Evolutionary conservation across 352 stramenopile species (phyloP).

Genomic region (Thalassiosira livingstoniorum): DNA sequence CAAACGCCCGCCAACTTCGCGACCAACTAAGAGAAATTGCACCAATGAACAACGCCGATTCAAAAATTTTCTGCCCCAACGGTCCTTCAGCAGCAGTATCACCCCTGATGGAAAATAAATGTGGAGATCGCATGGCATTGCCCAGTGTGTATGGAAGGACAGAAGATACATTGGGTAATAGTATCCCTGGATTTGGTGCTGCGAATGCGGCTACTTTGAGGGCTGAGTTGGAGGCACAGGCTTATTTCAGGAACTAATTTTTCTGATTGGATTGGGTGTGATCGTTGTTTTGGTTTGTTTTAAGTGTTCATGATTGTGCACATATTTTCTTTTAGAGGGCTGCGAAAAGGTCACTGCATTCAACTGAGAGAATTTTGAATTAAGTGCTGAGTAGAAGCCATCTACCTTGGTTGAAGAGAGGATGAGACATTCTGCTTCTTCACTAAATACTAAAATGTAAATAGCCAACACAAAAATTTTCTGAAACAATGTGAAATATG

Average conservation of each 20-base stretch:
- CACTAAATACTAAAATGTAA: too few relatives aligned
- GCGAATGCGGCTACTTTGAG: slow-evolving; percentile 31
- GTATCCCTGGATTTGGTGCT: slow-evolving; percentile 76
- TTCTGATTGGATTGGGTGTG: too few relatives aligned
- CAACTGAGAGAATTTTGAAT: too few relatives aligned
- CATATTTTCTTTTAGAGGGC: too few relatives aligned
- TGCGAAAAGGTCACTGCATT: too few relatives aligned
- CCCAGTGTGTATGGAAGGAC: slow-evolving; percentile 76
- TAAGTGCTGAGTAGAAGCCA: too few relatives aligned
- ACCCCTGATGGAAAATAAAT: slow-evolving; percentile 86
- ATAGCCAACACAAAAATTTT: too few relatives aligned
- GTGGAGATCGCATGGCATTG: slow-evolving; percentile 71
- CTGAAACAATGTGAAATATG: too few relatives aligned
- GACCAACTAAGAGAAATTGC: slow-evolving; percentile 77
- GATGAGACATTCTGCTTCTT: too few relatives aligned
- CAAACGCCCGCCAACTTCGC: slow-evolving; percentile 65
- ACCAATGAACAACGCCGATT: slow-evolving; percentile 74
- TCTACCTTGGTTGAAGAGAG: too few relatives aligned
- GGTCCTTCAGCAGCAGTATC: slow-evolving; percentile 69
- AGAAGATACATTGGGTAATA: slow-evolving; percentile 79
- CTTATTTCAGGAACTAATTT: slow-evolving; percentile 44
- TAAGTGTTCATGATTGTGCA: too few relatives aligned
- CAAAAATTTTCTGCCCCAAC: slow-evolving; percentile 86
- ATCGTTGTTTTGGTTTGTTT: too few relatives aligned
- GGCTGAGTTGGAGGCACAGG: slow-evolving; percentile 48